Evolutionary conservation across 148 eudicot species (phyloP).

Genomic region (Euryodendron excelsum): DNA sequence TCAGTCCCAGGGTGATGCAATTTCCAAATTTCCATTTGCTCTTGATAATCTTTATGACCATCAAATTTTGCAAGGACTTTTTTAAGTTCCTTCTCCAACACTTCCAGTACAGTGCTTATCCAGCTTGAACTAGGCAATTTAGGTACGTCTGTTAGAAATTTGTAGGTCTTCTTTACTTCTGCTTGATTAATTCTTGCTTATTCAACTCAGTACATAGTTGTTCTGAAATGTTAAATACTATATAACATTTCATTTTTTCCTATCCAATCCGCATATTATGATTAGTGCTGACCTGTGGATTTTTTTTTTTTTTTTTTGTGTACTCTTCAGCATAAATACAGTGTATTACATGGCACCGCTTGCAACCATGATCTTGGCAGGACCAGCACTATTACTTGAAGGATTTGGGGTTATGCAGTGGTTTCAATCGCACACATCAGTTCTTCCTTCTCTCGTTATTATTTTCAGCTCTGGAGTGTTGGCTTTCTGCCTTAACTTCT

Average conservation of each 20-base stretch:
- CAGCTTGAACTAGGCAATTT: not conserved
- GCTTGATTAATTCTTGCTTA: not conserved
- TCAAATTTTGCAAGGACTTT: not conserved
- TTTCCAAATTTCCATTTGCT: not conserved
- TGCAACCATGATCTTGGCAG: conserved; percentile 83
- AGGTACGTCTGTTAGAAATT: not conserved
- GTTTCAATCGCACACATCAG: conserved; percentile 52
- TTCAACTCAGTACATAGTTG: not conserved
- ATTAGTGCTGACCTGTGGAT: not conserved
- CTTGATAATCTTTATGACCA: not conserved
- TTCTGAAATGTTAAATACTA: not conserved
- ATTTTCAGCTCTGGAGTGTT: conserved; percentile 81
- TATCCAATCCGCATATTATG: not conserved
- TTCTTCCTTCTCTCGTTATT: conserved; percentile 53
- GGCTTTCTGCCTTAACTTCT: conserved; percentile 95
- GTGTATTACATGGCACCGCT: conserved; percentile 98
- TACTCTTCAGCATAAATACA: conserved; percentile 72
- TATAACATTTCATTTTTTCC: not conserved
- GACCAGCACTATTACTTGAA: conserved; percentile 82
- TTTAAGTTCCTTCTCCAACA: not conserved
- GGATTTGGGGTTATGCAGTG: conserved; percentile 76
- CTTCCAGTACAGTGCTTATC: not conserved
- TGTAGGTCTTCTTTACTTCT: not conserved
- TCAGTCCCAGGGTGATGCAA: not conserved
- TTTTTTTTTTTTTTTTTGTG: not conserved